phyloP scores from a whole-genome alignment of 208 protist genomes.

The Novymonas esmeraldas region DNA sequence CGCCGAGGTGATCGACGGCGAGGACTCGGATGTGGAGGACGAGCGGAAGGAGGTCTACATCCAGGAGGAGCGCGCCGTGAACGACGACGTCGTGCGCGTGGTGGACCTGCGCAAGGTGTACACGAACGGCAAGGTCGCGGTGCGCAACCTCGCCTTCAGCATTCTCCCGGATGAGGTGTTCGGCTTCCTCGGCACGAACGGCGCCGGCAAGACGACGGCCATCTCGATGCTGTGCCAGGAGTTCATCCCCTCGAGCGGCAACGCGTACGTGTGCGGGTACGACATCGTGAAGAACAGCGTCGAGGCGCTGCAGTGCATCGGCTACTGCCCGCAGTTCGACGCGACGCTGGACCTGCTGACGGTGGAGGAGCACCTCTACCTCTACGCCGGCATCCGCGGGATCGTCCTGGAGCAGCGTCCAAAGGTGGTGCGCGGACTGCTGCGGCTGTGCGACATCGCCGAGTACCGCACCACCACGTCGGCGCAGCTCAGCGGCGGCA shows the following conservation, averaged over 20 bases:
- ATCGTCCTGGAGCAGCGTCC: slow-evolving; percentile 31
- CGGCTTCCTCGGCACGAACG: slow-evolving; percentile 90
- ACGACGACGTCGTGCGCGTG: slow-evolving; percentile 58
- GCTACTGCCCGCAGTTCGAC: slow-evolving; percentile 95
- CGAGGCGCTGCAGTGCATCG: slow-evolving; percentile 58
- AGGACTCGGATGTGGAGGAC: slow-evolving; percentile 53
- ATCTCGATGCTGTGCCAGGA: slow-evolving; percentile 86
- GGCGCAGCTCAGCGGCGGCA: slow-evolving; percentile 57
- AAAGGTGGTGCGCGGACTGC: slow-evolving; percentile 35
- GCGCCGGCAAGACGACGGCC: slow-evolving; percentile 87
- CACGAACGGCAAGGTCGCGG: slow-evolving; percentile 62
- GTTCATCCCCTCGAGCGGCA: slow-evolving; percentile 67
- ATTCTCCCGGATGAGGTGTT: slow-evolving; percentile 80
- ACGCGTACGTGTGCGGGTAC: slow-evolving; percentile 60
- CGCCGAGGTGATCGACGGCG: slow-evolving; percentile 35
- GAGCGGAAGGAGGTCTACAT: slow-evolving; percentile 56
- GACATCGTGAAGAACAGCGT: slow-evolving; percentile 54
- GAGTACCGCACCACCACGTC: slow-evolving; percentile 36
- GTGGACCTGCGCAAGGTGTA: slow-evolving; percentile 76
- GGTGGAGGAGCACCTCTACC: slow-evolving; percentile 74
- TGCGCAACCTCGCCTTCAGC: slow-evolving; percentile 72
- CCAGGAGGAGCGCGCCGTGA: slow-evolving; percentile 26
- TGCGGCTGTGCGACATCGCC: slow-evolving; percentile 32
- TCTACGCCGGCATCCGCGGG: slow-evolving; percentile 38
- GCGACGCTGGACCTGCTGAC: slow-evolving; percentile 90